phyloP scores from a whole-genome alignment of 2,329 filamentous ascomycete species.

The Microdochium bolleyi region DNA sequence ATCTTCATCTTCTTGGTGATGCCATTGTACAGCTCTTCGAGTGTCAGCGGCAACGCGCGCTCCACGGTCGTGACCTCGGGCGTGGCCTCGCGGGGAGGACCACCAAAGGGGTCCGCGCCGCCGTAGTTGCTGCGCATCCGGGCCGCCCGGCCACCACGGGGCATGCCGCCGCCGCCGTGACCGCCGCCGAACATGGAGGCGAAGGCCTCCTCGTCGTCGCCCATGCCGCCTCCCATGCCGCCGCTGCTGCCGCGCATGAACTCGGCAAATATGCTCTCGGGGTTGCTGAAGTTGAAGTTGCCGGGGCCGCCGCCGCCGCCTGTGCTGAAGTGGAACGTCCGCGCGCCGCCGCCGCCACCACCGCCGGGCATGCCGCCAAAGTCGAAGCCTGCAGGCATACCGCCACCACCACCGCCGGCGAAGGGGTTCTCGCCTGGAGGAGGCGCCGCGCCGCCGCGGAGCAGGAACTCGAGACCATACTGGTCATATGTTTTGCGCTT shows the following conservation, averaged over 20 bases:
- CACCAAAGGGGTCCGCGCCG: constrained; percentile 18
- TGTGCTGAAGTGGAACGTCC: constrained; percentile 59
- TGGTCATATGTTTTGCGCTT: constrained; percentile 95
- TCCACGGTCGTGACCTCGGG: constrained; percentile 90
- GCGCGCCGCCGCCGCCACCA: constrained; percentile 36
- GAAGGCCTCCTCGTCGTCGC: constrained; percentile 31
- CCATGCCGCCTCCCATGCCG: constrained; percentile 36
- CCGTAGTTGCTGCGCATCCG: constrained; percentile 33
- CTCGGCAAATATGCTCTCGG: constrained; percentile 77
- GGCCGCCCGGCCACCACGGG: constrained; percentile 20
- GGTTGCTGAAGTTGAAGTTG: constrained; percentile 77
- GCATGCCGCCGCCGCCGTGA: constrained; percentile 33
- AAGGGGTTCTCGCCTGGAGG: constrained; percentile 58
- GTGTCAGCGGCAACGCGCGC: constrained; percentile 66
- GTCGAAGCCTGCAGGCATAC: constrained; percentile 48
- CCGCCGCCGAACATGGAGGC: constrained; percentile 47
- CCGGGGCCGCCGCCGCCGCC: constrained; percentile 40
- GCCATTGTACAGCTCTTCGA: constrained; percentile 86
- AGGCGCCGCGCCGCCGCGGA: constrained; percentile 67
- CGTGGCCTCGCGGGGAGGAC: constrained; percentile 39
- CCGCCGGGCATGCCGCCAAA: constrained; percentile 28
- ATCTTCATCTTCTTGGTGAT: constrained; percentile 97
- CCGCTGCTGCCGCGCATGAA: constrained; percentile 57
- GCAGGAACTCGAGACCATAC: constrained; percentile 86
- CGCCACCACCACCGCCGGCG: constrained; percentile 40